These are phyloP conservation scores for Torrubiella hemipterigena DNA, from an alignment of 2,329 filamentous ascomycete genomes.

Conservation along the genomic window DNA sequence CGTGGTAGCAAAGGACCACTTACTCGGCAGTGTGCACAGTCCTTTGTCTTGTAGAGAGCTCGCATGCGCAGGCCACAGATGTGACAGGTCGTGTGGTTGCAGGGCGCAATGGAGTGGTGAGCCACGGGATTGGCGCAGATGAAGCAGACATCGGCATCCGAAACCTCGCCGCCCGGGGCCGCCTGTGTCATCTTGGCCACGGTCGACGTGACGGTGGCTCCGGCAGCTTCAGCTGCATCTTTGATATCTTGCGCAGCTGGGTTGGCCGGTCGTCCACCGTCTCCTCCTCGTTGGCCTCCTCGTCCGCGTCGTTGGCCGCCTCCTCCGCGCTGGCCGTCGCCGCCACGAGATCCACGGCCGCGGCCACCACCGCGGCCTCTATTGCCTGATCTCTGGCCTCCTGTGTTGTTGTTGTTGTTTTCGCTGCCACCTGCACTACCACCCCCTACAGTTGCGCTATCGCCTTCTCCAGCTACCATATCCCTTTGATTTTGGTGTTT, in stretches of 20 bases:
- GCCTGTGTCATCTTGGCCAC: slow-evolving; percentile 13
- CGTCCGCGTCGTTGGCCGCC: slow-evolving; percentile 7
- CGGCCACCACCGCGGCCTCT: no score
- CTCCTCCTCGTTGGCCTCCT: slow-evolving; percentile 4
- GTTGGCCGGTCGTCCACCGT: slow-evolving; percentile 11
- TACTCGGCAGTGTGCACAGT: slow-evolving; percentile 91
- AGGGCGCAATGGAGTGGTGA: slow-evolving; percentile 81
- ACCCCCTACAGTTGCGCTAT: no score
- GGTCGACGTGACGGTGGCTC: slow-evolving; percentile 13
- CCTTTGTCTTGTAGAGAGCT: slow-evolving; percentile 90
- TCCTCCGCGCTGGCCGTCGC: slow-evolving; percentile 23
- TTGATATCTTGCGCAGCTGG: slow-evolving; percentile 19
- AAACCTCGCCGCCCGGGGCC: slow-evolving; percentile 36
- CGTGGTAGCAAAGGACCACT: no score
- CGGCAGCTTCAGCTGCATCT: slow-evolving; percentile 16
- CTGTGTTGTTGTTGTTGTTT: no score
- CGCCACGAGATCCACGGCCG: slow-evolving; percentile 11
- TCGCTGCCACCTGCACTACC: no score
- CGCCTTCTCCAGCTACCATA: no score
- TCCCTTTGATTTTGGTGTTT: no score
- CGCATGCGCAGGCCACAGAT: slow-evolving; percentile 87
- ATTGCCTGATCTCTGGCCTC: no score
- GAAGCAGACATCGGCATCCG: slow-evolving; percentile 80
- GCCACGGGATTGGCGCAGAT: slow-evolving; percentile 89
- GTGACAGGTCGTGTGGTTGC: slow-evolving; percentile 94